Evolutionary conservation across 73 alveolate genomes (phyloP).

Genomic region (Strombidium stylifer): DNA sequence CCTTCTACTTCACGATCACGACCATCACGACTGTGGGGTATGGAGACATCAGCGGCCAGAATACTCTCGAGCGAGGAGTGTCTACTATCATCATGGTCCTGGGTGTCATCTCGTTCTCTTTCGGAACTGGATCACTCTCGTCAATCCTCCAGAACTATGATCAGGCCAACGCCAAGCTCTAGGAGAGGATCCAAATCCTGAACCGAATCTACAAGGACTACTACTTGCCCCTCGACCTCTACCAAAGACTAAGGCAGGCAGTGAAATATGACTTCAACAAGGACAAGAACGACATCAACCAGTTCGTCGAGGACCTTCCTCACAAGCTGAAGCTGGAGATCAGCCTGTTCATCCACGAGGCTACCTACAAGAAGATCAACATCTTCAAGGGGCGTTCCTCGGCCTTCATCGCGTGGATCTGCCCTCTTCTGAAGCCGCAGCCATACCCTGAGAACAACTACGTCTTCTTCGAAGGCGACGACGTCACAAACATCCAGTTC

Average conservation of each 20-base stretch:
- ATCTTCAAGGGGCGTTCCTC: constrained; percentile 8
- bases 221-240: constrained; percentile 24
- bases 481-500: constrained; percentile 21
- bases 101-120: constrained; percentile 58
- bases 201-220: constrained; percentile 31
- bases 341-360: constrained; percentile 25
- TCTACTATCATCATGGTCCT: constrained; percentile 37
- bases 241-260: constrained; percentile 41
- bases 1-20: constrained; percentile 79
- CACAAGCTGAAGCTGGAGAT: constrained; percentile 1
- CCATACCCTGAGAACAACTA: background rate
- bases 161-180: constrained; percentile 44
- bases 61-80: constrained; percentile 28
- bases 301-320: constrained; percentile 45
- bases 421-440: constrained; percentile 40
- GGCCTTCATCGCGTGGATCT: constrained; percentile 49
- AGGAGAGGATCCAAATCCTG: constrained; percentile 43
- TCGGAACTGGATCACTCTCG: constrained; percentile 50
- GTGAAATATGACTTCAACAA: constrained; percentile 44
- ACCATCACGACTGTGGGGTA: constrained; percentile 88
- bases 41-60: constrained; percentile 67
- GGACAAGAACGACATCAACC: constrained; percentile 34
- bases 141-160: constrained; percentile 44
- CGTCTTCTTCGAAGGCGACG: constrained; percentile 33
- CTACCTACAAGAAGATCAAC: constrained; percentile 1